Evolutionary conservation across 768 basidiomycete genomes (phyloP).

Genomic region (Lentinula detonsa): DNA sequence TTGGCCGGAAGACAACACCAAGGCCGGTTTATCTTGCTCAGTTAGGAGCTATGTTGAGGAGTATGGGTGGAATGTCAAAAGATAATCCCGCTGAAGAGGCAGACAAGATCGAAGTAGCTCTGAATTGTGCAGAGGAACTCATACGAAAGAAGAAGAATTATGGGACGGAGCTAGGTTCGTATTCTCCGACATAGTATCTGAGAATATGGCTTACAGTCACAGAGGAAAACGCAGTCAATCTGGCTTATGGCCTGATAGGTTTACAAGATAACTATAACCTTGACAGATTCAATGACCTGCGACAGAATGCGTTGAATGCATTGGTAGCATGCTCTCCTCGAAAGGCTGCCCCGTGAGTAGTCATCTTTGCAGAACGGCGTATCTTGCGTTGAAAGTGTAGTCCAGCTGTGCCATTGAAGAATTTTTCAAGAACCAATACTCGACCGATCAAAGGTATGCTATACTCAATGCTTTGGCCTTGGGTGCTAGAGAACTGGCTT

Average conservation of each 20-base stretch:
- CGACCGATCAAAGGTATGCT: conserved; percentile 74
- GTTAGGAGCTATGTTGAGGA: conserved; percentile 70
- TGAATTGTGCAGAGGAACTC: conserved; percentile 74
- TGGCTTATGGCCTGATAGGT: conserved; percentile 65
- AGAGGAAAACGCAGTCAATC: conserved; percentile 90
- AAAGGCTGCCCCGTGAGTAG: conserved; percentile 74
- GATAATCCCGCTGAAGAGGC: conserved; percentile 61
- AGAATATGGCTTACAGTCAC: background rate
- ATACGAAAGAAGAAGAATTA: conserved; percentile 80
- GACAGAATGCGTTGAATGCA: conserved; percentile 74
- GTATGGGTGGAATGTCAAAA: conserved; percentile 41
- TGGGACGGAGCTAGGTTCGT: conserved; percentile 84
- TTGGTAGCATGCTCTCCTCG: conserved; percentile 75
- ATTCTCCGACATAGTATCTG: background rate
- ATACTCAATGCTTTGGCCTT: conserved; percentile 85
- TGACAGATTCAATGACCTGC: conserved; percentile 65
- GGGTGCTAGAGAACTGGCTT: conserved; percentile 77
- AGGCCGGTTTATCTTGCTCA: conserved; percentile 90
- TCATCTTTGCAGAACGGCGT: background rate
- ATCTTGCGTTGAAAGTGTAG: background rate
- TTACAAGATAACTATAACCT: conserved; percentile 86
- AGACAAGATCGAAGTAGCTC: conserved; percentile 73
- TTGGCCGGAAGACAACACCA: conserved; percentile 62
- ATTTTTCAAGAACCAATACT: conserved; percentile 93
- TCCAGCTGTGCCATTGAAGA: conserved; percentile 79